Evolutionary conservation across 306 rosid species (phyloP).

Genomic region (Prunus mongolica): DNA sequence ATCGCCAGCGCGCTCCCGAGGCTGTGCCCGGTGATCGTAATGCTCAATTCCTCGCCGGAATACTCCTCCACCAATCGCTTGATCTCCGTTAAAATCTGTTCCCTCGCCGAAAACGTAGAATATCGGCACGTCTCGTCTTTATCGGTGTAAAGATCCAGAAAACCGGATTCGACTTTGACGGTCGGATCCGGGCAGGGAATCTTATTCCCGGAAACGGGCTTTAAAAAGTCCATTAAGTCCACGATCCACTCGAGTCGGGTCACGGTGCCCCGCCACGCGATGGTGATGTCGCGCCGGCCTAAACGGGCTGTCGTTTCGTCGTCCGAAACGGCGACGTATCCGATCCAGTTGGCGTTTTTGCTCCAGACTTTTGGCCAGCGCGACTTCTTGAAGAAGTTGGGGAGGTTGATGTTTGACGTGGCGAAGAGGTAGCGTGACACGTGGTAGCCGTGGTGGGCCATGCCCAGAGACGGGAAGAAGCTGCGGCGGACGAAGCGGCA

Average conservation of each 20-base stretch:
- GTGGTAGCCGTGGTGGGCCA: slow-evolving; percentile 37
- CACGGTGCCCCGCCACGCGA: slow-evolving; percentile 84
- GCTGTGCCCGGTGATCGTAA: slow-evolving; percentile 78
- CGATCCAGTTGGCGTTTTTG: slow-evolving; percentile 82
- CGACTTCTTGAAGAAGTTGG: slow-evolving; percentile 65
- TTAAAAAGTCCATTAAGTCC: slow-evolving; percentile 59
- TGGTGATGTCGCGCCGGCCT: slow-evolving; percentile 64
- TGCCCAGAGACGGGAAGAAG: slow-evolving; percentile 37
- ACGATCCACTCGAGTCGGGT: slow-evolving; percentile 68
- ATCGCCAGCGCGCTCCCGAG: slow-evolving; percentile 74
- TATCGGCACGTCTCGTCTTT: slow-evolving; percentile 54
- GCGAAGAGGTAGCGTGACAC: slow-evolving; percentile 75
- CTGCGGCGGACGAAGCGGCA: slow-evolving; percentile 43
- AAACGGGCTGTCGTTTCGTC: slow-evolving; percentile 34
- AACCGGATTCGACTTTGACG: slow-evolving; percentile 74
- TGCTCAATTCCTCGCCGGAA: slow-evolving; percentile 50
- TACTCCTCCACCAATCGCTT: slow-evolving; percentile 46
- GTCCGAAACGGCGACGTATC: slow-evolving; percentile 72
- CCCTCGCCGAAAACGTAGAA: slow-evolving; percentile 66
- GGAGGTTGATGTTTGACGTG: slow-evolving; percentile 57
- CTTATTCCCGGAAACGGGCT: slow-evolving; percentile 33
- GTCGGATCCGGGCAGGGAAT: slow-evolving; percentile 53
- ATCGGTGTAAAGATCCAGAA: slow-evolving; percentile 66
- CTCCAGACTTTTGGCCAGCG: slow-evolving; percentile 80
- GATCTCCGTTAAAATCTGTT: slow-evolving; percentile 58